Evolutionary conservation across 352 stramenopile genomes (phyloP).

Genomic region (Sclerospora graminicola): DNA sequence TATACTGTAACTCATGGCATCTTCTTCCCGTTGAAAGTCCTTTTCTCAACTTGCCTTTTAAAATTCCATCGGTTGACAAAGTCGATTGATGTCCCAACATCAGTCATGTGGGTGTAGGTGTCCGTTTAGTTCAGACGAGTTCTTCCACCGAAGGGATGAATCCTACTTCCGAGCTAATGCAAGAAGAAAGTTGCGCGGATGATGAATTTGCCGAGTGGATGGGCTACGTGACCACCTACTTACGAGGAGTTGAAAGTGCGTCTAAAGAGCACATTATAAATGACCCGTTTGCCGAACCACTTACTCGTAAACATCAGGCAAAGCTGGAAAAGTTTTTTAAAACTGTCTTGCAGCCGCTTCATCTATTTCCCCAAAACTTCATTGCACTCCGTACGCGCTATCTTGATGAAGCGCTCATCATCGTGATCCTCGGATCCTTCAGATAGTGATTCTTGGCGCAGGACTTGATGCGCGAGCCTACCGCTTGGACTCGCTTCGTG

Average conservation of each 20-base stretch:
- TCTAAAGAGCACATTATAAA: constrained; percentile 21
- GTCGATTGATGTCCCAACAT: background rate
- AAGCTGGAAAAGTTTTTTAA: constrained; percentile 21
- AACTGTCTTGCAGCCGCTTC: constrained; percentile 1
- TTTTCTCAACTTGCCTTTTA: constrained; percentile 3
- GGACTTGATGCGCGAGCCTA: constrained; percentile 46
- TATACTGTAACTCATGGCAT: background rate
- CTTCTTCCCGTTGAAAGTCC: constrained; percentile 1
- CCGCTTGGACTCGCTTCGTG: constrained; percentile 33
- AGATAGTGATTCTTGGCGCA: constrained; percentile 47
- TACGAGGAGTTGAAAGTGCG: constrained; percentile 23
- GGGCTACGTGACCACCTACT: constrained; percentile 24
- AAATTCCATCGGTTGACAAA: background rate
- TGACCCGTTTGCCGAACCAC: constrained; percentile 25
- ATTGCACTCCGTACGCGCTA: constrained; percentile 41
- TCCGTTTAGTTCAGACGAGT: too few relatives aligned
- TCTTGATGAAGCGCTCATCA: constrained; percentile 43
- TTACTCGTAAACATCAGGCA: constrained; percentile 12
- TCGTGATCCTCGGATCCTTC: constrained; percentile 28
- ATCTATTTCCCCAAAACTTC: constrained; percentile 8
- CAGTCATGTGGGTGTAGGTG: background rate
- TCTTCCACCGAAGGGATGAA: constrained; percentile 14
- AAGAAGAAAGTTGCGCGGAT: constrained; percentile 2
- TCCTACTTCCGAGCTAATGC: background rate
- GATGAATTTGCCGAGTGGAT: constrained; percentile 21